Base-by-base conservation (phyloP, 345 rosid species). In the Gossypium ekmanianum region DNA sequence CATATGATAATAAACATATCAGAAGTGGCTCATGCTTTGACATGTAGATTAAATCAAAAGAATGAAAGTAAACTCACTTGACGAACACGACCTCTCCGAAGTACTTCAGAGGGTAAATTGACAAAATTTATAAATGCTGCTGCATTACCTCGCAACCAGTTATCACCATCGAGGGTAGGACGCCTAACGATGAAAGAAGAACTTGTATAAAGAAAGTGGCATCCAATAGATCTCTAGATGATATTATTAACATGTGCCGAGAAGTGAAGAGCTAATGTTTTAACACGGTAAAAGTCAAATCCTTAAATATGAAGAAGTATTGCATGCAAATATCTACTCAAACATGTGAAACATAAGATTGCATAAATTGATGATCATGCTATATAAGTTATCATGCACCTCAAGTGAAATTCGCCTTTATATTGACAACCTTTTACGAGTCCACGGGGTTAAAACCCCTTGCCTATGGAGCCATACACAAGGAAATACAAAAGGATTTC, bases 61-160 rank as follows among this genome's bases (percentile, higher is more conserved):
- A 71, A 9, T 18, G 67, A 27, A 41, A 10, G 39, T n/a, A 61
- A 22, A 22, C 77, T 78, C 66, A 88, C 97, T 84, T 88, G 88
- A 80, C 88, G 82, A 76, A 94, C 92, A 73, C 98, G 97, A 61
- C 97, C 97, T 48, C 56, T 65, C 72, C 92, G 85, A 83, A 94
- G 95, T 72, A 82, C 86, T 43, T 86, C 89, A 62, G 88, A 65
- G 24, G 97, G 86, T 78, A 87, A 86, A 72, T 89, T 76, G 57
- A 83, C 81, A 72, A 88, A 84, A 75, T 91, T 94, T 61, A 92
- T 79, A 83, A 87, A 94, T 63, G 98, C 97, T 75, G 97, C 89
- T 61, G 97, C 97, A 82, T 94, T 97, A 76, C 98, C 97, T 71
- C 97, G 84, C 97, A 97, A 92, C 94, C 97, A 94, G 58, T 94